phyloP scores from a whole-genome alignment of 306 rosid species.

The Prunus kanzakura region DNA sequence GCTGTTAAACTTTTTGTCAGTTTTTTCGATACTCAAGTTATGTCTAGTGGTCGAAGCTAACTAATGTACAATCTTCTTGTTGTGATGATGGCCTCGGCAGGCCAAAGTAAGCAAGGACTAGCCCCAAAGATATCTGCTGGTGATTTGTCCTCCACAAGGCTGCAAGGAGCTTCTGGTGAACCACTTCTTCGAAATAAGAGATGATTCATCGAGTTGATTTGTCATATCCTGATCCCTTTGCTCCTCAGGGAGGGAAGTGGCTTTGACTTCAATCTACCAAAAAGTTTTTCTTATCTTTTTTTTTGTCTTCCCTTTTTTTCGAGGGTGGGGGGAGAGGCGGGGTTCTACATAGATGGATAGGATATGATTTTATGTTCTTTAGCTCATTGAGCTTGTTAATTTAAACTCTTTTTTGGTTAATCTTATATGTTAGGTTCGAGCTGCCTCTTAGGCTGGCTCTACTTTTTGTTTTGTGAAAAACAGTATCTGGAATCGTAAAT shows the following conservation, averaged over 20 bases:
- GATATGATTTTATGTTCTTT: neutral
- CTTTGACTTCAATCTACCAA: neutral
- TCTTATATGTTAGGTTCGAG: constrained; percentile 1
- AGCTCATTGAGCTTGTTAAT: neutral
- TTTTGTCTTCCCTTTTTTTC: too few relatives aligned
- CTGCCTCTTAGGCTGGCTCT: constrained; percentile 14
- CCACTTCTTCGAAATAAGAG: constrained; percentile 23
- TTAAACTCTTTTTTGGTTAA: neutral
- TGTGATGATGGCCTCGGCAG: constrained; percentile 43
- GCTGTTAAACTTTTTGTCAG: neutral
- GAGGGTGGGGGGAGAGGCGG: neutral
- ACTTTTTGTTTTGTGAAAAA: neutral
- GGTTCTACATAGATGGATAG: neutral
- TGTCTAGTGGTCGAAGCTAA: constrained; percentile 4
- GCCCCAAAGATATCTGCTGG: constrained; percentile 48
- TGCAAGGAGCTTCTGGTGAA: constrained; percentile 26
- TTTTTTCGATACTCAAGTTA: neutral
- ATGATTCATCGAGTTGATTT: constrained; percentile 5
- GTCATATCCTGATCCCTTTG: neutral
- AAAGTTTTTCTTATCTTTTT: neutral
- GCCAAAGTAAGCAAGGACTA: constrained; percentile 56
- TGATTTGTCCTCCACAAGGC: constrained; percentile 24
- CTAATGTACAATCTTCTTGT: constrained; percentile 2
- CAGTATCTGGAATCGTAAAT: neutral
- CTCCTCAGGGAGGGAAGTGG: neutral